Conservation (phyloP, 164 flowering plant genomes). For the Chimonanthus praecox region DNA sequence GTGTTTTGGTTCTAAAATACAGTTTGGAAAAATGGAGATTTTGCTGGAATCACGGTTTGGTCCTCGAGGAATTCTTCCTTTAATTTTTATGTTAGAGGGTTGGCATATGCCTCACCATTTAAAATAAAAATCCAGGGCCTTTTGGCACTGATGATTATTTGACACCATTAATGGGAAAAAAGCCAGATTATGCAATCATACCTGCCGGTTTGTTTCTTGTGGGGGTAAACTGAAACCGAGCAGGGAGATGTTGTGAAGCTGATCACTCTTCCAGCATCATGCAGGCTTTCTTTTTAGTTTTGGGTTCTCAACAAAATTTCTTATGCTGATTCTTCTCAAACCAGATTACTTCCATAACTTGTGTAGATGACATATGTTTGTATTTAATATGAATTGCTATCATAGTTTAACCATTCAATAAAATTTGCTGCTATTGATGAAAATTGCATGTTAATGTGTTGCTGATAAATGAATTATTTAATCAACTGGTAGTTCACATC, state of each 20-base stretch:
- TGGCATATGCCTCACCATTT: too few relatives aligned
- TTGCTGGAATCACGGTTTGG: too few relatives aligned
- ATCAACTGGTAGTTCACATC: background rate
- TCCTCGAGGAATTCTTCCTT: too few relatives aligned
- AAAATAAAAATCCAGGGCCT: too few relatives aligned
- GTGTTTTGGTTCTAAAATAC: too few relatives aligned
- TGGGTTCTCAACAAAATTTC: background rate
- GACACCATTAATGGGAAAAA: too few relatives aligned
- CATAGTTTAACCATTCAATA: background rate
- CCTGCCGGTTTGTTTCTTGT: too few relatives aligned
- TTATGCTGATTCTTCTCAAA: background rate
- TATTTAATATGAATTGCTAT: background rate
- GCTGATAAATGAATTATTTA: background rate
- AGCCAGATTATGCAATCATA: too few relatives aligned
- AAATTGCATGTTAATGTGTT: background rate
- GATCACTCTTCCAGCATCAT: background rate
- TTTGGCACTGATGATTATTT: too few relatives aligned
- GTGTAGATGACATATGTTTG: background rate
- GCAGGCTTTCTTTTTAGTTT: background rate
- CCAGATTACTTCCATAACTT: background rate
- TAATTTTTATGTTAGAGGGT: too few relatives aligned
- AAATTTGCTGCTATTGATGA: too few relatives aligned
- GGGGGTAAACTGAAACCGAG: background rate
- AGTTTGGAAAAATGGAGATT: too few relatives aligned
- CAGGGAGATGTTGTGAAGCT: background rate